Conservation (phyloP, 768 basidiomycete genomes). For the Pleurotus tuber-regium region DNA sequence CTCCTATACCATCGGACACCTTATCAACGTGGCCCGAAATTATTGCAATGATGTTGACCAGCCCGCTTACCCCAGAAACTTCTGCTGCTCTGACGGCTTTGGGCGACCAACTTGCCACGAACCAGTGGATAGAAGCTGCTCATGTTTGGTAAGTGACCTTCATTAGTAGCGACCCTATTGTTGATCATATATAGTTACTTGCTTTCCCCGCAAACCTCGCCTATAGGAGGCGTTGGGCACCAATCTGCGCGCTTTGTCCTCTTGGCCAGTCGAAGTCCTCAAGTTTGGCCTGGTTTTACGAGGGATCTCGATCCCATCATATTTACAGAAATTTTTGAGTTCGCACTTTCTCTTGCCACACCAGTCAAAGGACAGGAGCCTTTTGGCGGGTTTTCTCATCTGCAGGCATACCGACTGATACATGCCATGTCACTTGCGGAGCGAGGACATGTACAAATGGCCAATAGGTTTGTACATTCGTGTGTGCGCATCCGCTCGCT, state of each 20-base stretch:
- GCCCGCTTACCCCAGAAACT: conserved; percentile 62
- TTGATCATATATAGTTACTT: conserved; percentile 60
- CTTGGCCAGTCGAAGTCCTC: conserved; percentile 67
- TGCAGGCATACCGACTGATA: conserved; percentile 86
- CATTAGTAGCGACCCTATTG: conserved; percentile 9
- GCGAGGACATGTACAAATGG: conserved; percentile 71
- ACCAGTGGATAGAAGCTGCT: conserved; percentile 79
- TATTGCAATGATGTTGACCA: conserved; percentile 78
- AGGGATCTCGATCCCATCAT: conserved; percentile 75
- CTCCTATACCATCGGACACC: conserved; percentile 57
- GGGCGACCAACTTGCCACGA: conserved; percentile 75
- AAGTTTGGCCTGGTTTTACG: conserved; percentile 44
- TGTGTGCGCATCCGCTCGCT: neutral
- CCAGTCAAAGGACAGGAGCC: conserved; percentile 81
- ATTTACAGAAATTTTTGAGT: conserved; percentile 90
- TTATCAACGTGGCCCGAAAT: conserved; percentile 84
- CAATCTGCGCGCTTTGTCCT: conserved; percentile 68
- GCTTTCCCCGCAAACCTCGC: conserved; percentile 78
- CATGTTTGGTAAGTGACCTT: conserved; percentile 76
- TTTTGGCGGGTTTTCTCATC: conserved; percentile 77
- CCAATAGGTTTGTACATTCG: conserved; percentile 58
- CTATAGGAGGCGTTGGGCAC: conserved; percentile 67
- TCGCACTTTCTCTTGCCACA: conserved; percentile 76
- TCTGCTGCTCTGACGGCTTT: conserved; percentile 78
- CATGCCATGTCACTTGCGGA: conserved; percentile 78